phyloP scores from a whole-genome alignment of 768 basidiomycete species.

The Mycena pura region DNA sequence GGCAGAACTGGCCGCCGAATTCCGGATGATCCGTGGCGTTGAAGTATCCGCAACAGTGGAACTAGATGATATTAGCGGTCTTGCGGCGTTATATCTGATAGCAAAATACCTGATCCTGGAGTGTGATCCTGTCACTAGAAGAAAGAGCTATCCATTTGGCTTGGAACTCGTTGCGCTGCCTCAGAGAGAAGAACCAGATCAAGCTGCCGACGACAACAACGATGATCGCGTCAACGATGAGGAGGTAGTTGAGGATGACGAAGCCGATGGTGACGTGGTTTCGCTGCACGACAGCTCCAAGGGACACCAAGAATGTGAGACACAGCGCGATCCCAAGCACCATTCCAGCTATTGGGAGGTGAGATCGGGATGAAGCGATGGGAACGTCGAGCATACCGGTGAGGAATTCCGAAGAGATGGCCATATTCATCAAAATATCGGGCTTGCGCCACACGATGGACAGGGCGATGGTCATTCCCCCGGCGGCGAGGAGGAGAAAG shows the following conservation, averaged over 20 bases:
- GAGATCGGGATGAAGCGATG: background rate
- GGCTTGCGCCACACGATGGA: constrained; percentile 75
- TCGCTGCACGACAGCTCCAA: constrained; percentile 73
- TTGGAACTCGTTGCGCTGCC: constrained; percentile 73
- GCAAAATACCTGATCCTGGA: constrained; percentile 73
- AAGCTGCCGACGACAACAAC: constrained; percentile 71
- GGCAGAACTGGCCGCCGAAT: constrained; percentile 70
- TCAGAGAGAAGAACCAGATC: constrained; percentile 84
- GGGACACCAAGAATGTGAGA: constrained; percentile 71
- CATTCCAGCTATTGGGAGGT: constrained; percentile 62
- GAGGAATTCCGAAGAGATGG: constrained; percentile 63
- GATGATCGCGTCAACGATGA: constrained; percentile 67
- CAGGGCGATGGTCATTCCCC: constrained; percentile 65
- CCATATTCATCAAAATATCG: constrained; percentile 77
- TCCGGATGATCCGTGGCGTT: constrained; percentile 64
- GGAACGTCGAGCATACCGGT: constrained; percentile 52
- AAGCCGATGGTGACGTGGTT: constrained; percentile 75
- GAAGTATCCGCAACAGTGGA: constrained; percentile 88
- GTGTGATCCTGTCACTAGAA: constrained; percentile 51
- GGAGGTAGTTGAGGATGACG: constrained; percentile 76
- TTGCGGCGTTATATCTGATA: no score
- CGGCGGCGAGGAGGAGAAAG: constrained; percentile 72
- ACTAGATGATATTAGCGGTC: constrained; percentile 51
- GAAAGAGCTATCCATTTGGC: constrained; percentile 57
- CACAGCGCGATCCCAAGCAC: constrained; percentile 71